Evolutionary conservation across 202 grass and related monocot genomes (phyloP).

Genomic region (Digitaria exilis): DNA sequence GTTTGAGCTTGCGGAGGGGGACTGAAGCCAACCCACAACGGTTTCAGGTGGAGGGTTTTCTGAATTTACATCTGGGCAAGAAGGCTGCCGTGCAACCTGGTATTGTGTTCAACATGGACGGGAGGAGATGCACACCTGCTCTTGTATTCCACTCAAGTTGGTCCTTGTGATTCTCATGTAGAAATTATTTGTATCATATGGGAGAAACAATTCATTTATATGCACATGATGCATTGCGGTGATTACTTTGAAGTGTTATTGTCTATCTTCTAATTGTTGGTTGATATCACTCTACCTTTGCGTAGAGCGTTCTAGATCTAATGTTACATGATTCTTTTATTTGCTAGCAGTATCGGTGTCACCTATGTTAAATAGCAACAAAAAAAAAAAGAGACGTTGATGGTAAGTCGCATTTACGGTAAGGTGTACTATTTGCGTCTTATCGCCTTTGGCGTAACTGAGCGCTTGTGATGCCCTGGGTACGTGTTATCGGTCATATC

Average conservation of each 20-base stretch:
- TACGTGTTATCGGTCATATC: neutral
- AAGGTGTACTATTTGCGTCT: too few species aligned
- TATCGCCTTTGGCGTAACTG: too few species aligned
- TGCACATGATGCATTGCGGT: neutral
- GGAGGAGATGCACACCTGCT: constrained; percentile 42
- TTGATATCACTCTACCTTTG: neutral
- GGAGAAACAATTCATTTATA: neutral
- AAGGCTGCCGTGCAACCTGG: constrained; percentile 71
- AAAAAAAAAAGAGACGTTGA: neutral
- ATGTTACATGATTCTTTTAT: neutral
- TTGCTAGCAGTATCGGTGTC: neutral
- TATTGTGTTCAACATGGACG: constrained; percentile 56
- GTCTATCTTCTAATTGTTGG: neutral
- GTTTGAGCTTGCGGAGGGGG: constrained; percentile 57
- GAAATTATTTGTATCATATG: neutral
- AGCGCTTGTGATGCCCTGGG: too few species aligned
- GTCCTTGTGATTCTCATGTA: constrained; percentile 51
- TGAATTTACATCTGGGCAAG: constrained; percentile 71
- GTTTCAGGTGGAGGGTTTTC: constrained; percentile 68
- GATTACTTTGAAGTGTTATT: neutral
- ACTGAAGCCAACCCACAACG: constrained; percentile 44
- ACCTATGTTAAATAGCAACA: neutral
- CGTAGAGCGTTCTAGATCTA: neutral
- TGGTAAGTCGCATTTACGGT: neutral
- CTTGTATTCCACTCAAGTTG: constrained; percentile 75